Base-by-base conservation (phyloP, 306 rosid genomes). In the Prosopis cineraria region DNA sequence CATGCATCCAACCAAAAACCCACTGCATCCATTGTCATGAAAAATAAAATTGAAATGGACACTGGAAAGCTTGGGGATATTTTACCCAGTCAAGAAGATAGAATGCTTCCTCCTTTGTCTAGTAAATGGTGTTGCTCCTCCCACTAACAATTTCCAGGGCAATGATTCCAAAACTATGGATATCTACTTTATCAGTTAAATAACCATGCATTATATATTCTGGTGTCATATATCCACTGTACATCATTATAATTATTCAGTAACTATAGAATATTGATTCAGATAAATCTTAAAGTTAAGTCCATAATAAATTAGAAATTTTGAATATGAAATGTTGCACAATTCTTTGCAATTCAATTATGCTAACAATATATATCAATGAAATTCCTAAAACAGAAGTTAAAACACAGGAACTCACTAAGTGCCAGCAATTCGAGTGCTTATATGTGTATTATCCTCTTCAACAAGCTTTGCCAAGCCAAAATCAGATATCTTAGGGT, bases 151-250 rank as follows among this genome's bases (percentile, higher is more conserved):
- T 85, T 74, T 93, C 94, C 67, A 88, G 74, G 2, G 73, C 79
- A 11, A 90, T 87, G 29, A 93, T 70, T 30, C 96, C 96, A 33
- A 86, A 90, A 67, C 96, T 93, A 48, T 90, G 90, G 3, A 90
- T 91, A 80, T 93, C 94, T 58, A 94, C 94, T 80, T 93, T 93
- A 22, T 92, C 86, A 0, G 93, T 92, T 36, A 92, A 73, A 80
- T 90, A 86, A 69, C 95, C 95, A 7, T 87, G 82, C 93, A 88
- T 81, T 1, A 91, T 88, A 62, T 88, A 91, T 34, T 87, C 90
- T 2, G 90, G 89, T 16, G 93, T 90, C 85, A 87, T 83, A 30
- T 91, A 86, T 37, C 88, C 87, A 47, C 87, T 84, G 76, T 73
- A 12, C 19, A 43, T 43, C 48, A 43, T 43, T 43, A 43, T 12